These are phyloP conservation scores for Wickerhamomyces rabaulensis DNA, from an alignment of 805 yeast genomes.

Conservation along the genomic window DNA sequence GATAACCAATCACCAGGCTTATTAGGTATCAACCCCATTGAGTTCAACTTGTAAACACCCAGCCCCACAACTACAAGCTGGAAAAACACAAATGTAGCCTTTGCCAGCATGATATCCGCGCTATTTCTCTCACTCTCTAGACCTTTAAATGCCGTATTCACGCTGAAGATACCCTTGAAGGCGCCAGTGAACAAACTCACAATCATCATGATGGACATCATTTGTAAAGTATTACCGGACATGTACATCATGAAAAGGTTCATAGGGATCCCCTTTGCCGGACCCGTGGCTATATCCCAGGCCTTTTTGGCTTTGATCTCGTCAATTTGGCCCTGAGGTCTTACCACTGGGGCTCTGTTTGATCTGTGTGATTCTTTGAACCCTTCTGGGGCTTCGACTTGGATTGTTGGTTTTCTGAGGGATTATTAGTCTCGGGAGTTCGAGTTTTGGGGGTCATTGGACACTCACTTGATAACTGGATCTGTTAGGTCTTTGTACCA, in stretches of 20 bases:
- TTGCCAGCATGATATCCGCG: conserved; percentile 24
- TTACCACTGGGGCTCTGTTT: conserved; percentile 8
- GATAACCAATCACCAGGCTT: conserved; percentile 87
- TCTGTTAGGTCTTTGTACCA: conserved; percentile 9
- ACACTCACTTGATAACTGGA: neutral
- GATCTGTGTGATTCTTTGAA: conserved; percentile 1
- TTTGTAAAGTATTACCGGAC: conserved; percentile 86
- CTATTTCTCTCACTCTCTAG: conserved; percentile 35
- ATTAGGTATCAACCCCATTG: conserved; percentile 89
- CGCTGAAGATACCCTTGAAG: conserved; percentile 59
- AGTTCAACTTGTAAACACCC: conserved; percentile 80
- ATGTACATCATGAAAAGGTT: conserved; percentile 85
- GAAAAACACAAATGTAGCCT: conserved; percentile 34
- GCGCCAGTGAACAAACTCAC: conserved; percentile 78
- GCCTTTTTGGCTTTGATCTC: conserved; percentile 45
- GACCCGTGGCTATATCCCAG: conserved; percentile 81
- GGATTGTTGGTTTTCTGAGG: neutral
- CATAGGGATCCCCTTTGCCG: conserved; percentile 87
- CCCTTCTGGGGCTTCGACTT: conserved; percentile 8
- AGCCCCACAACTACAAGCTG: conserved; percentile 56
- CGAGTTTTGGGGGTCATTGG: neutral
- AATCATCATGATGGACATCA: conserved; percentile 89
- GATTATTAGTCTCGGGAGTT: neutral
- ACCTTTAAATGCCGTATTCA: conserved; percentile 49
- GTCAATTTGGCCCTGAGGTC: conserved; percentile 4